Evolutionary conservation across 495 filamentous ascomycete genomes (phyloP), one percentile per base, ranked within the genome.

Genomic region (Penicillium cataractarum): DNA sequence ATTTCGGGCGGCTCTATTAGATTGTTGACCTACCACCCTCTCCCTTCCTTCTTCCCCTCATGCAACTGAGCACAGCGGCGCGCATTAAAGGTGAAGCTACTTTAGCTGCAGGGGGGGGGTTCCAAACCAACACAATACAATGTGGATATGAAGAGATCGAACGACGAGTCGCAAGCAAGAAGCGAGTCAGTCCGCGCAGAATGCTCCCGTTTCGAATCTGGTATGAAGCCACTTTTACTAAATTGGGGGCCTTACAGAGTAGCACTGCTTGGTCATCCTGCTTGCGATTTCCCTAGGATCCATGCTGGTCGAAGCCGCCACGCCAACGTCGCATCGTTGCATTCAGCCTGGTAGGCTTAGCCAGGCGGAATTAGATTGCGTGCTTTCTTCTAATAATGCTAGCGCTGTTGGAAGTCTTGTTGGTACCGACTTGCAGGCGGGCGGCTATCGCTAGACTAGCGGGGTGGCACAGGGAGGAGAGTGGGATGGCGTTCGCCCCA

Each of bases 401-500:
- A 27, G 33, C 54, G 33, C 54, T 44, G 54, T 56, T 56, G 54
- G 54, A 27, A 17, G 27, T 40, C 31, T 9, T 32, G 31, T 55
- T 37, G 64, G 60, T 57, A 56, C 24, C 58, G 42, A 53, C 51
- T 52, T 65, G 51, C 61, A 62, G 61, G 55, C 62, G 31, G 69
- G 69, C 69, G 69, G 65, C 69, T 72, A 72, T 70, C 69, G 66
- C 66, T 71, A 66, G 67, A 54, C 29, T 33, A 54, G 51, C 32
- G 51, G 51, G 51, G 51, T 33, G 51, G 19, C 29, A 37, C 29
- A 37, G 66, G 27, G n/a, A 52, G 42, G 65, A 26, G 46, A 53
- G 51, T 61, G 51, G 42, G 46, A 63, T 66, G 61, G 65, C 63
- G 65, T 70, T 22, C 35, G n/a, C n/a, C 29, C 49, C 62, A 63